phyloP scores from a whole-genome alignment of 768 basidiomycete genomes.

The Boletus sp. region DNA sequence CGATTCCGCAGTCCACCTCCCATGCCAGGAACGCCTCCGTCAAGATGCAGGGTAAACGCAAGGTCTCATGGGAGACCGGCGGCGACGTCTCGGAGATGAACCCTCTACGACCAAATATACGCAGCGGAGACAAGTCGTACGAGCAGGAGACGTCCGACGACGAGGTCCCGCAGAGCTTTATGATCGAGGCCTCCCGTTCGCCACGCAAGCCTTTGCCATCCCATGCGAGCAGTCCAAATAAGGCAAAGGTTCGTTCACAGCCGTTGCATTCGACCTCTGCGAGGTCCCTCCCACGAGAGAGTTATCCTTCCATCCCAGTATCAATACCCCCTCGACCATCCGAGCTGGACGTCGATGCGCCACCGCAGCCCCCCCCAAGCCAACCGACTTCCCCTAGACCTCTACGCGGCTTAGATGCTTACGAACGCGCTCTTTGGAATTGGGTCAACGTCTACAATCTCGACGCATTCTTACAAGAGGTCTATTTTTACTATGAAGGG shows the following conservation, averaged over 20 bases:
- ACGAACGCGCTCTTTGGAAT: constrained; percentile 93
- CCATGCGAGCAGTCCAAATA: constrained; percentile 27
- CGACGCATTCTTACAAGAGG: constrained; percentile 92
- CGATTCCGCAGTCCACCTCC: constrained; percentile 33
- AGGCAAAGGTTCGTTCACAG: constrained; percentile 43
- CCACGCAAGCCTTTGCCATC: constrained; percentile 38
- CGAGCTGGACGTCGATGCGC: constrained; percentile 47
- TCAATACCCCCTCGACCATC: constrained; percentile 65
- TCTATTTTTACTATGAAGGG: constrained; percentile 94
- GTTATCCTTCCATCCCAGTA: constrained; percentile 36
- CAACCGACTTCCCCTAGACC: constrained; percentile 34
- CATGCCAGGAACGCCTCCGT: constrained; percentile 28
- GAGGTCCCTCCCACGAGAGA: constrained; percentile 37
- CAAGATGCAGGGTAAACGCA: constrained; percentile 46
- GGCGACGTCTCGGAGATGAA: constrained; percentile 53
- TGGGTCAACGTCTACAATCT: constrained; percentile 99
- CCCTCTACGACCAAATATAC: constrained; percentile 67
- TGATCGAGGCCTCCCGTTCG: constrained; percentile 63
- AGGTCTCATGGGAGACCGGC: constrained; percentile 57
- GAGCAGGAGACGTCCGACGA: constrained; percentile 69
- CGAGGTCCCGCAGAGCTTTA: constrained; percentile 82
- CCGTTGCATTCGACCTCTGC: constrained; percentile 51
- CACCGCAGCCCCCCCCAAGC: constrained; percentile 19
- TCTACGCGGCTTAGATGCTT: constrained; percentile 72
- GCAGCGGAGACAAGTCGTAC: constrained; percentile 58